Base-by-base conservation (phyloP, 257 asterid species). In the Rauvolfia tetraphylla region DNA sequence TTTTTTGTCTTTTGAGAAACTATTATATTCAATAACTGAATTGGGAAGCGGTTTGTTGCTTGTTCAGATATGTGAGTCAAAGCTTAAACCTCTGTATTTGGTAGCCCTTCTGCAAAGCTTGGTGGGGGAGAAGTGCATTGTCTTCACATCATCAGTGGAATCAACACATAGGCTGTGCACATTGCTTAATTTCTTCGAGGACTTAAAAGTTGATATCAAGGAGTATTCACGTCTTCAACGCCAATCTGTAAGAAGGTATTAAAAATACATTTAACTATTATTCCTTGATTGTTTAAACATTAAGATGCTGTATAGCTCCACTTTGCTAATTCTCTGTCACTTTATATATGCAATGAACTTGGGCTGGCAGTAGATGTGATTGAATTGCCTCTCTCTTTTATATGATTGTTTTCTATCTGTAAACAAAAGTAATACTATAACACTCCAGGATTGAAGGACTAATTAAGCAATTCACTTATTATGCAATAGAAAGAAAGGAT, bases 221-320 rank as follows among this genome's bases (percentile, higher is more conserved):
- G 97, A 94, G 78, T 94, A 94, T 82, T 94, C 98, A 6, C 89
- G 97, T 72, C 92, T 86, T 83, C 97, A 93, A 81, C 93, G 89
- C 48, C 95, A 90, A 83, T 81, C 96, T 78, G 75, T 85, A 80
- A 88, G 96, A 86, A 93, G 98, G 98, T 91, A 79, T 67, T 71
- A 44, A 46, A 72, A 42, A n/a, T 85, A 46, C 61, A 39, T 75
- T 62, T 17, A 9, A 4, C 73, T 63, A 23, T 70, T 62, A 44
- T 73, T 71, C 17, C 34, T 72, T 68, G 44, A 61, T 33, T 59
- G 42, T 59, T 38, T 27, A 23, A 77, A 33, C 3, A 31, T 61
- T 61, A 20, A 36, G 31, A 22, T 67, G 72, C 68, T 38, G 12
- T 38, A 3, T 36, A 67, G 23, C 31, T 20, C 20, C 36, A 13